Base-by-base conservation (phyloP, 2,329 filamentous ascomycete species). In the Gnomoniopsis smithogilvyi region DNA sequence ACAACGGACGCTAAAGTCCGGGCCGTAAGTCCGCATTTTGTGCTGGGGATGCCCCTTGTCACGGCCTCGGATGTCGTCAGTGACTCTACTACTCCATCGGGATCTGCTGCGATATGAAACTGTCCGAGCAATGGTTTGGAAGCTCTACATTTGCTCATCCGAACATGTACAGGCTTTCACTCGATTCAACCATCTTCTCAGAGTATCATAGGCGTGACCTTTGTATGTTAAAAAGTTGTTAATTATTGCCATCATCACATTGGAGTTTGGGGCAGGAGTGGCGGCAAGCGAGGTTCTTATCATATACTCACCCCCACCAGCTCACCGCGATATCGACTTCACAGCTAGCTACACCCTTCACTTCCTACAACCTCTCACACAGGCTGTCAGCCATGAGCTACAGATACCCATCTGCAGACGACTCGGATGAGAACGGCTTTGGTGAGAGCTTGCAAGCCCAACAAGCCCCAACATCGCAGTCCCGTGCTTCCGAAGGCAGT, bases 371-470 rank as follows among this genome's bases (percentile, higher is more conserved):
- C 17, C 38, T 14, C 48, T 14, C 48, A 26, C 14, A 33, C 7
- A 33, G 36, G 26, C 30, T 38, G 34, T 22, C 49, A 49, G 50
- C 53, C 14, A 62, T 62, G 60, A 60, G 60, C 15, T 62, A 60
- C 24, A 53, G 53, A 49, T 60, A 54, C 33, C 60, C 60, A 14
- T 53, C 60, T 24, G 53, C 49, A n/a, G 60, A 62, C 38, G 60
- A 62, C 57, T 57, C 50, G 33, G 60, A 62, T n/a, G 60, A 62
- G 57, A 54, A 62, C 21, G 60, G 54, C 2, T 62, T 57, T 17
- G 57, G 60, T 17, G 57, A 62, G 49, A 60, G 56, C 41, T 19
- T 62, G 45, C 60, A 54, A 43, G 45, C 19, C 21, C 21, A 2
- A 15, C 60, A 60, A 33, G 10, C 57, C 8, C 51, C 46, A 47